Evolutionary conservation across 2,329 filamentous ascomycete species (phyloP).

Genomic region (Colletotrichum sublineola): DNA sequence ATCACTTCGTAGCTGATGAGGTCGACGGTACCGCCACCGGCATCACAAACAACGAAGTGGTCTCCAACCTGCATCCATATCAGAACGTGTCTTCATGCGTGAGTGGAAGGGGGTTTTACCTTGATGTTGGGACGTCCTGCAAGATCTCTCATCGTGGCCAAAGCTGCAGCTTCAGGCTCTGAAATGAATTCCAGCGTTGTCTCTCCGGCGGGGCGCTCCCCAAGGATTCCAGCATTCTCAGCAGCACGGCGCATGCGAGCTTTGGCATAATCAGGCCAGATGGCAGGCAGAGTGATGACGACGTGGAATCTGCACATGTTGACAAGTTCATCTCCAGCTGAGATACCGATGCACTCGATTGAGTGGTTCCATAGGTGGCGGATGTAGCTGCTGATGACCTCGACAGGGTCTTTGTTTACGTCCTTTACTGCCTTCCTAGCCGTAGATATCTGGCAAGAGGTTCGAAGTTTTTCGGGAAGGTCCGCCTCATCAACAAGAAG

Average conservation of each 20-base stretch:
- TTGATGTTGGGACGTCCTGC: conserved; percentile 44
- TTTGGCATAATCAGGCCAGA: conserved; percentile 58
- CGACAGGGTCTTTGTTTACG: conserved; percentile 44
- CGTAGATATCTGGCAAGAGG: conserved; percentile 44
- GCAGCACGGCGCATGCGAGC: conserved; percentile 54
- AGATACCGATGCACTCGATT: conserved; percentile 46
- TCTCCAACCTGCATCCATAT: conserved; percentile 35
- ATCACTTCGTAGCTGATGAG: conserved; percentile 56
- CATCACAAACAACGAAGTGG: conserved; percentile 53
- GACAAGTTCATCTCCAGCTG: conserved; percentile 45
- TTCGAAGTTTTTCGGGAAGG: conserved; percentile 44
- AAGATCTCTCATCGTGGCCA: conserved; percentile 53
- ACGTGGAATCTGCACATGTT: conserved; percentile 50
- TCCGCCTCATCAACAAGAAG: conserved; percentile 53
- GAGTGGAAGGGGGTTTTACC: conserved; percentile 13
- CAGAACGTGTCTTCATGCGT: neutral
- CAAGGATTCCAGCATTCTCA: conserved; percentile 53
- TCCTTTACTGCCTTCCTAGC: conserved; percentile 8
- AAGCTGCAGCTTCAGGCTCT: conserved; percentile 61
- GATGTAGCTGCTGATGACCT: conserved; percentile 52
- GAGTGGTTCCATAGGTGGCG: conserved; percentile 51
- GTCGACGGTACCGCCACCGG: conserved; percentile 56
- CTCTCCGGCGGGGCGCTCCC: conserved; percentile 43
- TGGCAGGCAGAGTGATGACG: conserved; percentile 60
- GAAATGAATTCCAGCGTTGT: conserved; percentile 54